Conservation (phyloP, 441 rosid species). For the Flueggea neowawraea region DNA sequence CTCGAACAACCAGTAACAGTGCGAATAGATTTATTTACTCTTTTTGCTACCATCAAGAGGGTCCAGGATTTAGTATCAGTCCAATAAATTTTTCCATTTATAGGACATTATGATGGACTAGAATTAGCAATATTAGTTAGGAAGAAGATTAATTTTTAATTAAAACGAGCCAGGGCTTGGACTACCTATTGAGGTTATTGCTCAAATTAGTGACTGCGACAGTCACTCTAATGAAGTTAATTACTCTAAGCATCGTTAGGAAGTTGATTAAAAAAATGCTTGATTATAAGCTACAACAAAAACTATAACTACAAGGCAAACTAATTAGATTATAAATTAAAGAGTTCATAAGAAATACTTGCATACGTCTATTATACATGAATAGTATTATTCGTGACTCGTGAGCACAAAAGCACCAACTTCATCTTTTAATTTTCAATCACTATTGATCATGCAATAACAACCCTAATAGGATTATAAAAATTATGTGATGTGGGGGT, state of each 20-base stretch:
- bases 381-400: constrained; percentile 16
- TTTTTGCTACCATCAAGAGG: not conserved
- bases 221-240: not conserved
- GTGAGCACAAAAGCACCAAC: constrained; percentile 24
- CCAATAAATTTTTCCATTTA: too few relatives aligned
- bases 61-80: not conserved
- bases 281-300: too few relatives aligned
- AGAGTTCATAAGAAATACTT: not conserved
- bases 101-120: too few relatives aligned
- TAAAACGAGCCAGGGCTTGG: not conserved
- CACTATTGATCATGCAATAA: constrained; percentile 19
- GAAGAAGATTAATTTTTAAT: too few relatives aligned
- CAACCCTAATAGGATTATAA: constrained; percentile 27
- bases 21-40: not conserved
- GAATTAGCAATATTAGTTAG: too few relatives aligned
- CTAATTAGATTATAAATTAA: too few relatives aligned
- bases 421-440: constrained; percentile 4
- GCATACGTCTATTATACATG: constrained; percentile 37
- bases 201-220: constrained; percentile 21
- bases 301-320: constrained; percentile 10
- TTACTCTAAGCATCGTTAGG: constrained; percentile 18
- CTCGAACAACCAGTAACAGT: not conserved
- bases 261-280: constrained; percentile 18
- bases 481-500: constrained; percentile 30
- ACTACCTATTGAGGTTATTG: constrained; percentile 13